Percentiles rank a stretch among this genome's conserved stretches.
These are phyloP conservation scores for Fomes fomentarius DNA, from an alignment of 1,284 basidiomycete species.

Conservation along the genomic window DNA sequence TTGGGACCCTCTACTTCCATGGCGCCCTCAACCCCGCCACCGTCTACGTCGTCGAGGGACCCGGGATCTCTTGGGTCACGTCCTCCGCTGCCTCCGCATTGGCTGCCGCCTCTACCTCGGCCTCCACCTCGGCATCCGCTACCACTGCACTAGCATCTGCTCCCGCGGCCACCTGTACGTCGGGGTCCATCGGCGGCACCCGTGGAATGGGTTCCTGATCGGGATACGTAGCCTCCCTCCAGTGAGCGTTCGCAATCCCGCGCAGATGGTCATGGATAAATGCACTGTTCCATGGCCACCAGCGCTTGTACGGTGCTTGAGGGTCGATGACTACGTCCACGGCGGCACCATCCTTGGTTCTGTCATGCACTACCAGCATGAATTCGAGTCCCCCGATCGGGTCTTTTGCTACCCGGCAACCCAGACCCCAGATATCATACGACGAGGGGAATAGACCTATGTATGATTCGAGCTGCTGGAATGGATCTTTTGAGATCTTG, in stretches of 20 bases:
- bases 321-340: background rate
- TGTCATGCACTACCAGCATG: background rate
- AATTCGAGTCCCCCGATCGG: background rate
- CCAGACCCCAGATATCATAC: background rate
- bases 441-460: background rate
- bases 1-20: too few relatives aligned
- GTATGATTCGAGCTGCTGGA: background rate
- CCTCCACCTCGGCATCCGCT: too few relatives aligned
- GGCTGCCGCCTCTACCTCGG: too few relatives aligned
- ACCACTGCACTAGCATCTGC: too few relatives aligned
- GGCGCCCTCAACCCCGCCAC: too few relatives aligned
- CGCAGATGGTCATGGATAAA: background rate
- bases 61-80: too few relatives aligned
- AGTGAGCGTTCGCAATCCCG: background rate
- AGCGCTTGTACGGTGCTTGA: background rate
- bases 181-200: too few relatives aligned
- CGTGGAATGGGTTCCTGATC: background rate
- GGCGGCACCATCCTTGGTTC: background rate
- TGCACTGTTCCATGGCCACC: background rate
- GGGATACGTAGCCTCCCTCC: background rate
- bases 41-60: too few relatives aligned
- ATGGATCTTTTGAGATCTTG: background rate
- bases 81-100: too few relatives aligned
- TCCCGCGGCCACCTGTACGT: too few relatives aligned
- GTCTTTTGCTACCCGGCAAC: background rate